phyloP scores from a whole-genome alignment of 1,139 yeast genomes.

The Tardiomyces digboiensis region DNA sequence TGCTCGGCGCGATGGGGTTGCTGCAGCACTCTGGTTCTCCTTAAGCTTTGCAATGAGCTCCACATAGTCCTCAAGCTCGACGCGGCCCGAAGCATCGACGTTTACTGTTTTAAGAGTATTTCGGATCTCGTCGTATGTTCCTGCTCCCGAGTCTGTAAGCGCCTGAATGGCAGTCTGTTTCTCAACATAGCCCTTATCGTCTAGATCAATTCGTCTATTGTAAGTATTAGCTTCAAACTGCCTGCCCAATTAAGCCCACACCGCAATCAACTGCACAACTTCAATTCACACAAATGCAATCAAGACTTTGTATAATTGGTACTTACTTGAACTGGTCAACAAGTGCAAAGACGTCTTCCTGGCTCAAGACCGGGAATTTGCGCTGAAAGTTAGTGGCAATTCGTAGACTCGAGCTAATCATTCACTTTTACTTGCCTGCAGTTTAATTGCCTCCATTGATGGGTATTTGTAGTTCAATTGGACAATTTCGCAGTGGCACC shows the following conservation, averaged over 20 bases:
- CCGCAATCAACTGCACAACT: too few species aligned
- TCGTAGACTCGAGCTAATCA: background rate
- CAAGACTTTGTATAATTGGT: too few species aligned
- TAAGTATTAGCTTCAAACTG: constrained; percentile 14
- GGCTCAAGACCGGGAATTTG: constrained; percentile 79
- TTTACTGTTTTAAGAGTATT: constrained; percentile 84
- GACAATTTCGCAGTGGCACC: too few species aligned
- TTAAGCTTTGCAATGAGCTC: constrained; percentile 44
- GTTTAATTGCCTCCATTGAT: constrained; percentile 45
- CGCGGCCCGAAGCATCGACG: constrained; percentile 96
- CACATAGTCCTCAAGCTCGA: constrained; percentile 92
- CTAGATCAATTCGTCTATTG: constrained; percentile 64
- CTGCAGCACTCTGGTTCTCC: constrained; percentile 21
- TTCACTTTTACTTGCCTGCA: background rate
- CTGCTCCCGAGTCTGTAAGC: constrained; percentile 68
- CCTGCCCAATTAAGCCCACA: too few species aligned
- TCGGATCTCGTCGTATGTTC: constrained; percentile 86
- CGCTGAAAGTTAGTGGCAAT: constrained; percentile 35
- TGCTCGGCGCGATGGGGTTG: too few species aligned
- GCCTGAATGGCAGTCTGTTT: constrained; percentile 85
- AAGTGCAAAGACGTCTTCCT: constrained; percentile 74
- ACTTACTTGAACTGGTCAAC: constrained; percentile 60
- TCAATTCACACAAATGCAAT: too few species aligned
- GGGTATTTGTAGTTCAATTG: too few species aligned
- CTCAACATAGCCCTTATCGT: constrained; percentile 94